Evolutionary conservation across 345 rosid species (phyloP).

Genomic region (Combretum micranthum): DNA sequence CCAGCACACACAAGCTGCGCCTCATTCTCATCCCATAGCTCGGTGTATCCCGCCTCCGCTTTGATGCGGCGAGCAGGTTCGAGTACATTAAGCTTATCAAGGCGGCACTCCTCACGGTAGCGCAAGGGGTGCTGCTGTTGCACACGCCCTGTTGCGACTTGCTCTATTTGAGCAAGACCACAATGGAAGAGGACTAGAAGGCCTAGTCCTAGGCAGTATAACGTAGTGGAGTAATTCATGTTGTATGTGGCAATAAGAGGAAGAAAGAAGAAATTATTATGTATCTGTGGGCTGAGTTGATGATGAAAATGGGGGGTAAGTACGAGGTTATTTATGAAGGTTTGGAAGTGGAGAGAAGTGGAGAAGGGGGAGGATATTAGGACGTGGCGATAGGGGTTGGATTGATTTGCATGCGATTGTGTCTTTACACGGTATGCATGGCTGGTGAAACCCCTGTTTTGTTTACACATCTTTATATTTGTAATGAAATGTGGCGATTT

Average conservation of each 20-base stretch:
- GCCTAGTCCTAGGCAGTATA: background rate
- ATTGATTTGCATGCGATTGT: constrained; percentile 3
- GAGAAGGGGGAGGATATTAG: too few relatives aligned
- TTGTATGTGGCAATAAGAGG: background rate
- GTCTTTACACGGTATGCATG: constrained; percentile 7
- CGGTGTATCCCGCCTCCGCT: constrained; percentile 36
- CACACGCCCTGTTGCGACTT: background rate
- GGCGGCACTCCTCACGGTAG: constrained; percentile 21
- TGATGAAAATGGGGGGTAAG: background rate
- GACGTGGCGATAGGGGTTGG: constrained; percentile 3
- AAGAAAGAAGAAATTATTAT: background rate
- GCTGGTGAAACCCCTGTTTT: constrained; percentile 1
- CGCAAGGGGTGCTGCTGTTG: constrained; percentile 12
- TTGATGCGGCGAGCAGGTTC: constrained; percentile 22
- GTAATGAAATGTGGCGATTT: constrained; percentile 3
- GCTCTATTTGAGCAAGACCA: constrained; percentile 8
- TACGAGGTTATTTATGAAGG: constrained; percentile 3
- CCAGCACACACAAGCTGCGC: constrained; percentile 38
- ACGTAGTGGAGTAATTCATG: background rate
- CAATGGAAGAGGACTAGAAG: background rate
- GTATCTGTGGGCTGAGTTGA: background rate
- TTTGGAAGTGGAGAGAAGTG: background rate
- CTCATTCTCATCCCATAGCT: constrained; percentile 33
- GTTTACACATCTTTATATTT: background rate
- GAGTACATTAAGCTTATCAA: constrained; percentile 19